Evolutionary conservation across 139 green algal genomes (phyloP), one percentile per base, ranked within the genome.

Genomic region (Coccomyxa sp.): DNA sequence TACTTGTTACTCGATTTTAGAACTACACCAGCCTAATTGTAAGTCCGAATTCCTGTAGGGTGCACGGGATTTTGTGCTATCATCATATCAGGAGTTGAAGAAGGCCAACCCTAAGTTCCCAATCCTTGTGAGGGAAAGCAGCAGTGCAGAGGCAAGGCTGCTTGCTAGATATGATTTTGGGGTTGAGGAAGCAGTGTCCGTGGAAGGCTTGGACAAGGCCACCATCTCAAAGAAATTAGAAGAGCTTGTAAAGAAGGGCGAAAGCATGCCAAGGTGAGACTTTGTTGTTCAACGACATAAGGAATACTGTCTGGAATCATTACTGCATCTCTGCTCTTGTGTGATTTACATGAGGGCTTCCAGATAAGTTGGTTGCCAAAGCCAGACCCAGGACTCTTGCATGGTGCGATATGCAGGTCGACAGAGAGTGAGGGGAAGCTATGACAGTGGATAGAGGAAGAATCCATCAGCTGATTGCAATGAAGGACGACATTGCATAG

Each of bases 31-130:
- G 38, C 38, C 7, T 51, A 7, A 51, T 51, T 51, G 38, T 51
- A 51, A 51, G 38, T 51, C 3, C 38, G 7, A 51, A 51, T 51
- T 51, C 38, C 38, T 51, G 38, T 28, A 71, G 63, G 63, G 63
- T 28, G 63, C 21, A 21, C 63, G 94, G 85, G 92, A 98, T 13
- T 98, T 98, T 67, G 76, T 98, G 0, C 28, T 94, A 4, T 84
- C 85, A 38, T 94, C 91, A 77, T 98, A 98, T 66, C 86, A 91
- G 30, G 95, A 98, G 67, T 88, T 98, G 27, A 98, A 98, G 89
- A 95, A 94, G 84, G 91, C 88, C 75, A 97, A 98, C 87, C 95
- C 95, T 12, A 88, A 87, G 17, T 95, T 98, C 66, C 95, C 95
- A 21, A 93, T 98, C 76, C 88, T 98, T 0, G 88, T 98, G 0